Base-by-base conservation (phyloP, 1,284 basidiomycete genomes). In the Marasmius oreades region DNA sequence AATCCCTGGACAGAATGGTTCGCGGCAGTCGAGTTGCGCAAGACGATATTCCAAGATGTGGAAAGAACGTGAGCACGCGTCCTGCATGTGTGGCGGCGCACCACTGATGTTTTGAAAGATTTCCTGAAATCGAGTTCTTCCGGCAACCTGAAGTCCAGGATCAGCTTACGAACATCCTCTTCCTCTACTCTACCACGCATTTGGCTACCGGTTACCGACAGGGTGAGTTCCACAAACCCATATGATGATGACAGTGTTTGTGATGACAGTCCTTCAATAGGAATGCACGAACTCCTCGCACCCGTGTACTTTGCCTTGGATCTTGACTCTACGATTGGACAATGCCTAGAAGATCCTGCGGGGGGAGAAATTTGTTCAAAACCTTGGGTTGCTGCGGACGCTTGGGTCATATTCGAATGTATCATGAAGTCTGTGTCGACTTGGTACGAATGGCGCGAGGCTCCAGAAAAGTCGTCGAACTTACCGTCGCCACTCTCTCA, bases 1-100 rank as follows among this genome's bases (percentile, higher is more conserved):
- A 95, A 94, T 69, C 94, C 94, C 12, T 97, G 95, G 95, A 89
- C 85, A 62, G 82, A 87, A 45, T 97, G 93, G 92, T 98, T 97
- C 68, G 77, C 85, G 16, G 84, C 92, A 34, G 79, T 94, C 23
- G 95, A 97, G 53, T 75, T 96, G 33, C 80, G 93, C 18, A 93
- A 88, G 67, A 90, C 85, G 3, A 96, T 98, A 54, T 73, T 84
- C 22, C 92, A 95, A 70, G 95, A 98, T 68, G 95, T 98, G 0
- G 92, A 95, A 64, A 80, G 95, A 65, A 97, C 95, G 83, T 93
- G 69, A 71, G 81, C 77, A 56, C 22, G 28, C 44, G 14, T 23
- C n/a, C n/a, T 56, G 26, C 53, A 45, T 44, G 57, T 53, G 8
- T 22, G 37, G 36, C 34, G 52, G 45, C 23, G 55, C 44, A 26